These are phyloP conservation scores for Thelephora ganbajun DNA, from an alignment of 768 basidiomycete species.

Conservation along the genomic window DNA sequence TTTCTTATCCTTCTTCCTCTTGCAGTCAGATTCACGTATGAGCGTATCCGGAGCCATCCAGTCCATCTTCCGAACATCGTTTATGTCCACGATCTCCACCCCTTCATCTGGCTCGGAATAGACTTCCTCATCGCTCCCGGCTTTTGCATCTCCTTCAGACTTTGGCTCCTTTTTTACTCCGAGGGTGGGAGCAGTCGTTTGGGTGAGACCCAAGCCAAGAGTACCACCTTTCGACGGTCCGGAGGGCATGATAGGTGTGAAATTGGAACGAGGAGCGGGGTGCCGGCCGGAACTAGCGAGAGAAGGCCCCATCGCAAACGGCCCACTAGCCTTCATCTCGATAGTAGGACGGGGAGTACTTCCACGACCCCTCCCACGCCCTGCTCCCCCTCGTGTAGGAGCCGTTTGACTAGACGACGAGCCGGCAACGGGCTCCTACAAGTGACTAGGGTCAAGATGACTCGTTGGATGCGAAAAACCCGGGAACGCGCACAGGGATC, in stretches of 20 bases:
- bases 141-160: conserved; percentile 11
- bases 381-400: conserved; percentile 30
- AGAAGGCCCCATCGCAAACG: conserved; percentile 77
- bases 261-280: conserved; percentile 39
- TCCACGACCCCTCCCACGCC: conserved; percentile 29
- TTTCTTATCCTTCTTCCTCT: conserved; percentile 29
- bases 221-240: conserved; percentile 21
- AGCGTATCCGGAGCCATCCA: conserved; percentile 81
- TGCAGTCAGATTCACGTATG: conserved; percentile 29
- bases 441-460: neutral
- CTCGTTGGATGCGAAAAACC: too few relatives aligned
- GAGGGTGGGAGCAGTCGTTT: conserved; percentile 33
- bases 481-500: too few relatives aligned
- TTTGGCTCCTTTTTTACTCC: conserved; percentile 24
- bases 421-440: conserved; percentile 33
- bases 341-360: conserved; percentile 37
- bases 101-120: conserved; percentile 86
- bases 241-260: conserved; percentile 33
- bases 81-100: conserved; percentile 79
- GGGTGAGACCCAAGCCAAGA: conserved; percentile 36
- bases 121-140: conserved; percentile 42
- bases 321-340: conserved; percentile 78
- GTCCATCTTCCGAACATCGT: conserved; percentile 62
- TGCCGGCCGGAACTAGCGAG: conserved; percentile 45
- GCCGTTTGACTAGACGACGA: conserved; percentile 19